Base-by-base conservation (phyloP, 2,329 filamentous ascomycete genomes). In the Orbilia ellipsospora region DNA sequence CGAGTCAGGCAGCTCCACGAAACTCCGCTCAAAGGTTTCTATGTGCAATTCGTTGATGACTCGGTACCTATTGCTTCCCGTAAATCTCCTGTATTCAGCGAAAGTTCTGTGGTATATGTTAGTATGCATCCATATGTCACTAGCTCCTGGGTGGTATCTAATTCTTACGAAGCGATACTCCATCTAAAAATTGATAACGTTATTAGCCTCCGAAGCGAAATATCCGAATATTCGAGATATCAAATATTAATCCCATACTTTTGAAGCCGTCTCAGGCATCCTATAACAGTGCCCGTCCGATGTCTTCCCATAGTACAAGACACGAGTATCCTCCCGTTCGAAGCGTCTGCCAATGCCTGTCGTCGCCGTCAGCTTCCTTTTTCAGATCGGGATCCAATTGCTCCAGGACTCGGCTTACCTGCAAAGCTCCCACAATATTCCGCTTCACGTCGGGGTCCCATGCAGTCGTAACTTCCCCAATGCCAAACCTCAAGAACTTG, bases 41-140 rank as follows among this genome's bases (percentile, higher is more conserved):
- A 77, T 72, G 42, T 70, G 73, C 26, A 67, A 26, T 40, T 77
- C 73, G 23, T 77, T 70, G n/a, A 77, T 77, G 2, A 72, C 67
- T 26, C 61, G 62, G 18, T 66, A 66, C 55, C 63, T 63, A 18
- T 77, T 55, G 2, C 50, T 66, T 16, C 66, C 73, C 10, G 66
- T 70, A 40, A 77, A 72, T 40, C 73, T 59, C 16, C 61, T 72
- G 31, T 77, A 77, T 54, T 77, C 73, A 15, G 73, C 73, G 18
- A 77, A 67, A 16, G 73, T 77, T 12, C 66, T 72, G 44, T 18
- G 15, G 5, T 56, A 10, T 48, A 48, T 8, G 10, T 44, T n/a
- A 50, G 40, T 31, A 26, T 48, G 44, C 54, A 42, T 50, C 31
- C 23, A 23, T 54, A 16, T 20, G 13, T 40, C 8, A 2, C 2